phyloP scores from a whole-genome alignment of 352 stramenopile species.

The Globisporangium paroecandrum region DNA sequence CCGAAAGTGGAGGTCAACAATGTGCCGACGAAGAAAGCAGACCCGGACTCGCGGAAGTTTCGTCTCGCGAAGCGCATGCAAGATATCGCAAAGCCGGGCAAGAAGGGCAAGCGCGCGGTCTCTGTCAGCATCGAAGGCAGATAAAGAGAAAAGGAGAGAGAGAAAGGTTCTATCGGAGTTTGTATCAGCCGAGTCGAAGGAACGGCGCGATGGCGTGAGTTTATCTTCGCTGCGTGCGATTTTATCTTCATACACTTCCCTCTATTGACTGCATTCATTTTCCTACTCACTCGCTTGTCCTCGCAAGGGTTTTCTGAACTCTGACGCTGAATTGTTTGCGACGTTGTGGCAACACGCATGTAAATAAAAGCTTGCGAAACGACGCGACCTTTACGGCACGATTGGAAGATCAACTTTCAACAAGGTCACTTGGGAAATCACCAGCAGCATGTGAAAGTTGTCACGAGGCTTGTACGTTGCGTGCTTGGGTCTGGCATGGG shows the following conservation, averaged over 20 bases:
- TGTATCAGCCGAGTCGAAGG: neutral
- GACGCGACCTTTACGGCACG: constrained; percentile 8
- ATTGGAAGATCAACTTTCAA: neutral
- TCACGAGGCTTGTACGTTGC: no score
- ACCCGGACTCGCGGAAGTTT: constrained; percentile 77
- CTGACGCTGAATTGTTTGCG: neutral
- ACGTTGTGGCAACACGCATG: neutral
- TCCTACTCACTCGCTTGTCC: neutral
- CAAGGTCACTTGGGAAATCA: neutral
- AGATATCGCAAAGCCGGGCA: constrained; percentile 74
- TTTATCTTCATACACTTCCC: constrained; percentile 9
- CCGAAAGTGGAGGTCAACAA: constrained; percentile 75
- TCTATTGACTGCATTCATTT: neutral
- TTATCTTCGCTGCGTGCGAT: neutral
- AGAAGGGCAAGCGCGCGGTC: constrained; percentile 71
- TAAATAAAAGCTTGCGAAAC: constrained; percentile 4
- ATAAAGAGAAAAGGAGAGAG: constrained; percentile 29
- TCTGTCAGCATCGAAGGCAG: constrained; percentile 80
- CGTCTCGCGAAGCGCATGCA: constrained; percentile 85
- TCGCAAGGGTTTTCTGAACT: neutral
- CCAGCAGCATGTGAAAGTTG: neutral
- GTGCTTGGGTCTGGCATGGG: constrained; percentile 3
- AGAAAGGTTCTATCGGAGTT: neutral
- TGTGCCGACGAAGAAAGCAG: constrained; percentile 55
- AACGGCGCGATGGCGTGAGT: neutral